Evolutionary conservation across 2,329 filamentous ascomycete genomes (phyloP), one percentile per base, ranked within the genome.

Genomic region (Fusarium nanum): DNA sequence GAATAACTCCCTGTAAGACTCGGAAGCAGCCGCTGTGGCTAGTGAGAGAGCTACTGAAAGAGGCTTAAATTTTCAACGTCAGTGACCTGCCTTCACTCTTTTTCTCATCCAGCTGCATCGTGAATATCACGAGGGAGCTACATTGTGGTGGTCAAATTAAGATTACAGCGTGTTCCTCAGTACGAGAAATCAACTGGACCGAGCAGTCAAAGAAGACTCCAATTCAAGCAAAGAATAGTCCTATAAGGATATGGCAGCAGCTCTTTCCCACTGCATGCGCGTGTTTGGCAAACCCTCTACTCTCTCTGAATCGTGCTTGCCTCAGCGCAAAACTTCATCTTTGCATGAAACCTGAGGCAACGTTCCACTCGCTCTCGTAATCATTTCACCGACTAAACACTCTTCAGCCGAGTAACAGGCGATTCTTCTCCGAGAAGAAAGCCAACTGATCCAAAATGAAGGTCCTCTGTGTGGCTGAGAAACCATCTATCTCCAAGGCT

Each of bases 401-500:
- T 14, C 34, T 41, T 30, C 50, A 18, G 41, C 18, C 25, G 18
- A 61, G 50, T 52, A 53, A 34, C 42, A 32, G 20, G 40, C 40
- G 30, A 42, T 10, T 28, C n/a, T 5, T 42, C 32, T 16, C 23
- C 47, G 11, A 18, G 41, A 28, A 28, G 22, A 10, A 30, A 45
- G 20, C 48, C 27, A 49, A 23, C 46, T 28, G 32, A 44, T 41
- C 20, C 53, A 54, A 32, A n/a, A 88, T 88, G 81, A 86, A 78
- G 74, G 82, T 88, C 41, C 78, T 88, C 14, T 88, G 86, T 70
- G 86, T 88, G 73, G 86, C 86, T 44, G 86, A 88, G 73, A 88
- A 99, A 86, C 94, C 94, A 37, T 97, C 95, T 44, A 98, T 99
- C 68, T 93, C 96, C 61, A 98, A 96, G 81, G 94, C 95, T 40